phyloP scores from a whole-genome alignment of 2,329 filamentous ascomycete genomes.

The Colletotrichum higginsianum region DNA sequence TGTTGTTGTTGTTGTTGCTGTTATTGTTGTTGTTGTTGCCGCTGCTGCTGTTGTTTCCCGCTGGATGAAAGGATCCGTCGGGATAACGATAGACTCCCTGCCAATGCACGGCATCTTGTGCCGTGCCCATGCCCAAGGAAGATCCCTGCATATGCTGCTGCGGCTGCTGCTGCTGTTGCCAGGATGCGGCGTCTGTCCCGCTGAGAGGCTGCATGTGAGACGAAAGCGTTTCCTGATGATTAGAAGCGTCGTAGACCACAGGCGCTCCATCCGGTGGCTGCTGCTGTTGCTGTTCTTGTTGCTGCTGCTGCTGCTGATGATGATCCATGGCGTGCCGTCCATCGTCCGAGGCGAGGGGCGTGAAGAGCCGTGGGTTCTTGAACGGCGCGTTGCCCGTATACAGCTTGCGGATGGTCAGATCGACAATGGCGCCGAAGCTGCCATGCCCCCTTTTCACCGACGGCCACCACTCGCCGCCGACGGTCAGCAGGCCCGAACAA shows the following conservation, averaged over 20 bases:
- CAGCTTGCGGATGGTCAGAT: conserved; percentile 46
- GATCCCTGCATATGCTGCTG: conserved; percentile 1
- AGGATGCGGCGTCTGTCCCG: conserved; percentile 14
- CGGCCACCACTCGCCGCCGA: conserved; percentile 59
- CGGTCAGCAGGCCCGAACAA: conserved; percentile 55
- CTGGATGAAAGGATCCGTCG: neutral
- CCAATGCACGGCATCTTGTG: conserved; percentile 20
- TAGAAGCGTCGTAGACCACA: conserved; percentile 7
- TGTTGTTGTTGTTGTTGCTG: no score
- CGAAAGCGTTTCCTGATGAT: conserved; percentile 4
- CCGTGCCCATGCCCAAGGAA: conserved; percentile 6
- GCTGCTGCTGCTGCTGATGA: no score
- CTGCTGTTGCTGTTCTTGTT: no score
- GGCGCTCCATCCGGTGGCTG: neutral
- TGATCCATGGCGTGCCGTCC: conserved; percentile 1
- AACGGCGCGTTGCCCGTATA: conserved; percentile 36
- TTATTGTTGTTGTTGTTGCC: no score
- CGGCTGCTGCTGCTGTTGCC: conserved; percentile 10
- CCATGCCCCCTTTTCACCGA: conserved; percentile 51
- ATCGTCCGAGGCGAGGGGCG: conserved; percentile 13
- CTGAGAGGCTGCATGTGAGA: conserved; percentile 7
- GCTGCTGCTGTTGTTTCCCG: no score
- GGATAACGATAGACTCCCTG: conserved; percentile 23
- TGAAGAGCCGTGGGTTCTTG: conserved; percentile 29
- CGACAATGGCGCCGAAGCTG: conserved; percentile 50